These are phyloP conservation scores for Mortierella sp. DNA, from an alignment of 371 early-diverging fungal species.

Conservation along the genomic window DNA sequence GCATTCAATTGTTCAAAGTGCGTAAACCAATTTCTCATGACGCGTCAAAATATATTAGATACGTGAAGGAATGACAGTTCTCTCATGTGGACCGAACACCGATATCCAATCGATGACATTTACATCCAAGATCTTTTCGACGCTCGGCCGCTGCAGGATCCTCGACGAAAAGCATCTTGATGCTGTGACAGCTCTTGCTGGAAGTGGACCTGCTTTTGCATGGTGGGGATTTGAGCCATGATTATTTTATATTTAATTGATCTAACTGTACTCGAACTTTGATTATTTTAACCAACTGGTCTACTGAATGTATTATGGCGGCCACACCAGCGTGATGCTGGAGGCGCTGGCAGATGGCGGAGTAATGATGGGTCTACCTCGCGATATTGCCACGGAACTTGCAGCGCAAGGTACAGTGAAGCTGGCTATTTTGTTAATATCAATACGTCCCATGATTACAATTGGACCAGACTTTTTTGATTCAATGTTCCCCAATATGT, in stretches of 20 bases:
- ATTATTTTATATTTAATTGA: not conserved
- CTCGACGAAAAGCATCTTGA: conserved; percentile 68
- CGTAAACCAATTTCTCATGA: not conserved
- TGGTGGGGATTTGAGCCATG: conserved; percentile 50
- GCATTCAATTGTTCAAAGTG: conserved; percentile 37
- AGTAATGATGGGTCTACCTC: conserved; percentile 68
- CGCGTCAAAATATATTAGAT: conserved; percentile 30
- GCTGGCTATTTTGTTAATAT: too few species aligned
- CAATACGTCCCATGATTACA: too few species aligned
- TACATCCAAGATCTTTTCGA: conserved; percentile 60
- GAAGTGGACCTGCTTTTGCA: conserved; percentile 68
- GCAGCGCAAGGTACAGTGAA: conserved; percentile 61
- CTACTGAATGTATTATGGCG: not conserved
- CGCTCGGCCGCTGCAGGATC: conserved; percentile 60
- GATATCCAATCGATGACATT: conserved; percentile 51
- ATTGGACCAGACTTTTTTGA: not conserved
- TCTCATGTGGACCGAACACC: conserved; percentile 53
- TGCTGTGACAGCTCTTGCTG: conserved; percentile 64
- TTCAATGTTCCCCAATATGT: not conserved
- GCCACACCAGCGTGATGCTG: conserved; percentile 62
- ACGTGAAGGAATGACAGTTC: conserved; percentile 67
- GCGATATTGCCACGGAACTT: conserved; percentile 63
- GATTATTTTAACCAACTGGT: not conserved
- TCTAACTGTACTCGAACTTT: not conserved
- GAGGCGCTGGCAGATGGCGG: conserved; percentile 69